A percentile compares a stretch with the other conserved stretches of the same genome.
phyloP scores from a whole-genome alignment of 345 rosid genomes.

The Angophora floribunda region DNA sequence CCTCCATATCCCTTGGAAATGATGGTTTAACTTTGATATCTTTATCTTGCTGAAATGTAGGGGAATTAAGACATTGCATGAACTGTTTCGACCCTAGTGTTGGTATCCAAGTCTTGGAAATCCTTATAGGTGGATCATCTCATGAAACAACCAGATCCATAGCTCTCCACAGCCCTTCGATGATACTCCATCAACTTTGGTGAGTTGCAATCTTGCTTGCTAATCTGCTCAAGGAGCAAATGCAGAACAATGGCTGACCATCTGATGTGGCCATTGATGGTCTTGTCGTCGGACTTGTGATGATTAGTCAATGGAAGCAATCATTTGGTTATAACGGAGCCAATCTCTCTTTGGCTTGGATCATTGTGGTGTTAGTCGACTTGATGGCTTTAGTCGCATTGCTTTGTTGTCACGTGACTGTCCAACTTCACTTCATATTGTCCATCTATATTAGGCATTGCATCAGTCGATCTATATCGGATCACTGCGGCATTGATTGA shows the following conservation, averaged over 20 bases:
- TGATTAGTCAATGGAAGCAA: neutral
- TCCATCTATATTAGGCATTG: neutral
- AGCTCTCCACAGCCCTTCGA: neutral
- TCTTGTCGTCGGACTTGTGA: neutral
- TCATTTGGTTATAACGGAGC: neutral
- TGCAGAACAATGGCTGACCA: neutral
- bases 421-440: neutral
- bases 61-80: neutral
- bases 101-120: neutral
- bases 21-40: neutral
- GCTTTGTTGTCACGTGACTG: neutral
- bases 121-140: neutral
- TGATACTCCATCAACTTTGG: neutral
- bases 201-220: neutral
- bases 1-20: neutral
- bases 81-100: neutral
- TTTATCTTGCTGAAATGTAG: neutral
- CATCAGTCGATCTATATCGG: neutral
- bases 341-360: neutral
- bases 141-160: neutral
- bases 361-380: neutral
- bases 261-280: neutral
- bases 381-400: neutral
- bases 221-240: neutral
- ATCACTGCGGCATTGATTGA: neutral